Evolutionary conservation across 345 rosid genomes (phyloP), one percentile per base, ranked within the genome.

Genomic region (Gossypium thurberi): DNA sequence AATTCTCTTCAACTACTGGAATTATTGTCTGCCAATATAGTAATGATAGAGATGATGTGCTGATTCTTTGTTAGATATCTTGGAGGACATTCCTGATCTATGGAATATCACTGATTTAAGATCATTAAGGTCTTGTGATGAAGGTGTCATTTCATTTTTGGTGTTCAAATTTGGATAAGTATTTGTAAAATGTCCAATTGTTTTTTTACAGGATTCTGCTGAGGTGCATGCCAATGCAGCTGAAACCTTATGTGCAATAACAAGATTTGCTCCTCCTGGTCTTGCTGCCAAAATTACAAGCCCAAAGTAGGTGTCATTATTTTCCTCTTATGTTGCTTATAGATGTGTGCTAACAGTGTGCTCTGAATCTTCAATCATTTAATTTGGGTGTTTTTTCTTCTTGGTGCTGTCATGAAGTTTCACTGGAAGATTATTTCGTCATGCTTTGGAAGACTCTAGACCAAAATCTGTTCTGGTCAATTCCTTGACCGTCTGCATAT

Each of bases 211-310:
- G 98, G 93, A 90, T 74, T 89, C 78, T 61, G 94, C 98, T 21
- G 94, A 94, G 84, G 98, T 91, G 76, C 98, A 94, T 87, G 88
- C 94, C 71, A 94, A 94, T 81, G 85, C 94, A 48, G 98, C 98
- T 76, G 98, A 94, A 87, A 83, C 90, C 12, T 89, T 91, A 18
- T 94, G 97, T 84, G 84, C 96, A 43, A 89, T 91, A 48, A 87
- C 97, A 52, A 83, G 94, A 82, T 87, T 82, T 76, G 94, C 96
- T 68, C 96, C 94, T 65, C 89, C 90, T n/a, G 87, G 88, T 72
- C 91, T 94, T 81, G 89, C 93, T 65, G 76, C 90, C 65, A 90
- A 91, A 84, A 84, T 94, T 62, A 86, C 91, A 57, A 86, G 89
- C 80, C 92, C 98, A 57, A 83, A 80, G 97, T 94, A 81, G 53